phyloP scores from a whole-genome alignment of 2,329 filamentous ascomycete genomes.

The Cadophora malorum region DNA sequence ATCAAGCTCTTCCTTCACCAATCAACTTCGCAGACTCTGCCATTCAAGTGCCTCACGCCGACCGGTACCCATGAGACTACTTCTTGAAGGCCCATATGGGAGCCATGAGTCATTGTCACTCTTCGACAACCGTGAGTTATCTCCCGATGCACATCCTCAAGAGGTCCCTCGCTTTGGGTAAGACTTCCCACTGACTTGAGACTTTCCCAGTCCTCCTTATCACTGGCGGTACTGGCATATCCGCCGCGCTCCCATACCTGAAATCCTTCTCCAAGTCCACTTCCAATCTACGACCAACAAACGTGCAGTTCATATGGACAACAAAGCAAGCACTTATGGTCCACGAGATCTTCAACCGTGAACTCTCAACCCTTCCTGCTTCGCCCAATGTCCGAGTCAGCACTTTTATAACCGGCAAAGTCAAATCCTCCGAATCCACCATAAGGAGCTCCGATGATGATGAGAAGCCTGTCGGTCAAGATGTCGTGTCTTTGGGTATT shows the following conservation, averaged over 20 bases:
- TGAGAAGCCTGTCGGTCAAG: neutral
- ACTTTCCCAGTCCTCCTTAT: conserved; percentile 54
- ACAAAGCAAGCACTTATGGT: conserved; percentile 3
- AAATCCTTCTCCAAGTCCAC: neutral
- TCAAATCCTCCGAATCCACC: neutral
- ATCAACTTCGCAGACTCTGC: neutral
- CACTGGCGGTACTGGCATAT: conserved; percentile 54
- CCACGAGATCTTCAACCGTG: neutral
- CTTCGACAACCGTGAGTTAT: neutral
- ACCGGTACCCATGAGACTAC: neutral
- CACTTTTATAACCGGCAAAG: neutral
- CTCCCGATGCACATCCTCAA: neutral
- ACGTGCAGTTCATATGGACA: neutral
- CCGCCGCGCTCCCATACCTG: conserved; percentile 51
- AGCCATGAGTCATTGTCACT: neutral
- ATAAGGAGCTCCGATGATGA: neutral
- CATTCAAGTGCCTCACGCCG: neutral
- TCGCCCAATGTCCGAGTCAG: neutral
- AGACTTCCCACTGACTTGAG: conserved; percentile 37
- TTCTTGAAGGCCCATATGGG: conserved; percentile 4
- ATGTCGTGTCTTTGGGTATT: neutral
- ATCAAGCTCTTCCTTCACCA: conserved; percentile 10
- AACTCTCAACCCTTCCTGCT: neutral
- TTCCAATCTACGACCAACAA: neutral
- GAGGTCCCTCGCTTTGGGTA: no score